A percentile compares a stretch with the other conserved stretches of the same genome.
Evolutionary conservation across 225 moss, liverwort and hornwort genomes (phyloP).

Genomic region (Polytrichum commune): DNA sequence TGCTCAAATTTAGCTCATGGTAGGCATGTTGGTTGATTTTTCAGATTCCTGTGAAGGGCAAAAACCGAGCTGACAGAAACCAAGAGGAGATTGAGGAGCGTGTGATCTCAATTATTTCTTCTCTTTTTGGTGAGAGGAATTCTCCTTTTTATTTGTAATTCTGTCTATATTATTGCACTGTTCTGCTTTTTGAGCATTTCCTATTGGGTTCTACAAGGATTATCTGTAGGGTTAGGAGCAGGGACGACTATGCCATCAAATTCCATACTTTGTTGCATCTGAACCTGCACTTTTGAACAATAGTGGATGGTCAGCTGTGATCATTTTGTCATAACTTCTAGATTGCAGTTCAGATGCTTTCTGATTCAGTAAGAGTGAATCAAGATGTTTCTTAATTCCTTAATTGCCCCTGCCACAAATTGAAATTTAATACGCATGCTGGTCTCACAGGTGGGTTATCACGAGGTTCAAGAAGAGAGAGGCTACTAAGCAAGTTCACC

Average conservation of each 20-base stretch:
- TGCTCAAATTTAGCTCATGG: slow-evolving; percentile 13
- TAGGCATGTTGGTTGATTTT: slow-evolving; percentile 12
- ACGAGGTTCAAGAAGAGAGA: slow-evolving; percentile 88
- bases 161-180: too few relatives aligned
- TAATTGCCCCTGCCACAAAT: not conserved
- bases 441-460: slow-evolving; percentile 63
- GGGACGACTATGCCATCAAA: too few relatives aligned
- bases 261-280: not conserved
- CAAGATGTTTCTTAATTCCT: too few relatives aligned
- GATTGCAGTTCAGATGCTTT: slow-evolving; percentile 5
- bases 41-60: slow-evolving; percentile 86
- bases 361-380: not conserved
- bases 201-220: too few relatives aligned
- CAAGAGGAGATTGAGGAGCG: slow-evolving; percentile 92
- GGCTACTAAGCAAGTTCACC: slow-evolving; percentile 76
- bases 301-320: too few relatives aligned
- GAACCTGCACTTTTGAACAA: too few relatives aligned
- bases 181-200: too few relatives aligned
- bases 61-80: slow-evolving; percentile 65
- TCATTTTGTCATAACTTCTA: too few relatives aligned
- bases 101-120: slow-evolving; percentile 83
- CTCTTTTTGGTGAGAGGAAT: slow-evolving; percentile 76
- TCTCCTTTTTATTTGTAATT: too few relatives aligned
- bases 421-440: not conserved
- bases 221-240: too few relatives aligned